phyloP scores from a whole-genome alignment of 805 yeast species.

The Cyberlindnera subsufficiens region DNA sequence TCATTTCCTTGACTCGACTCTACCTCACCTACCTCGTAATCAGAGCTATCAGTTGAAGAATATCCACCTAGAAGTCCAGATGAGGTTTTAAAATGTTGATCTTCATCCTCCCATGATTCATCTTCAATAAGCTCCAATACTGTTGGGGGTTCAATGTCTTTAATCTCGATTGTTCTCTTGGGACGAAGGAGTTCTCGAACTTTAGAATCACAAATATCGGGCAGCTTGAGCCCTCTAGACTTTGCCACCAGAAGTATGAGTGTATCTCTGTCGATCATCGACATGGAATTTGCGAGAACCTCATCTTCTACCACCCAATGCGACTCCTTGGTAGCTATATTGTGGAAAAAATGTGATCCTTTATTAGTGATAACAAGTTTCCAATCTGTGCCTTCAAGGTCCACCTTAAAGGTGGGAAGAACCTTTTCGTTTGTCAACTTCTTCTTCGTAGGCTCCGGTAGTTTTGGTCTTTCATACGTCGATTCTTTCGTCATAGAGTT shows the following conservation, averaged over 20 bases:
- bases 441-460: no score
- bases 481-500: constrained; percentile 31
- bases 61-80: constrained; percentile 11
- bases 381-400: constrained; percentile 28
- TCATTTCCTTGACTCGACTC: neutral
- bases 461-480: constrained; percentile 31
- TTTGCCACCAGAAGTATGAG: constrained; percentile 30
- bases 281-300: constrained; percentile 22
- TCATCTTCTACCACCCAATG: constrained; percentile 32
- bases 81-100: neutral
- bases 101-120: neutral
- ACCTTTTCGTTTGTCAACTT: neutral
- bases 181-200: neutral
- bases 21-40: constrained; percentile 5
- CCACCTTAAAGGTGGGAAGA: constrained; percentile 2
- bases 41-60: constrained; percentile 16
- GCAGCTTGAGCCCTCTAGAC: constrained; percentile 30
- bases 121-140: neutral
- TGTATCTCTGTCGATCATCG: constrained; percentile 22
- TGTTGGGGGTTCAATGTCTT: neutral
- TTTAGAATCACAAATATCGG: constrained; percentile 4
- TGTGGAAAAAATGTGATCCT: constrained; percentile 38
- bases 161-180: neutral
- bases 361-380: constrained; percentile 32
- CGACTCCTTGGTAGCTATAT: constrained; percentile 24